Conservation (phyloP, 1,284 basidiomycete genomes). For the Bondarzewia mesenterica region DNA sequence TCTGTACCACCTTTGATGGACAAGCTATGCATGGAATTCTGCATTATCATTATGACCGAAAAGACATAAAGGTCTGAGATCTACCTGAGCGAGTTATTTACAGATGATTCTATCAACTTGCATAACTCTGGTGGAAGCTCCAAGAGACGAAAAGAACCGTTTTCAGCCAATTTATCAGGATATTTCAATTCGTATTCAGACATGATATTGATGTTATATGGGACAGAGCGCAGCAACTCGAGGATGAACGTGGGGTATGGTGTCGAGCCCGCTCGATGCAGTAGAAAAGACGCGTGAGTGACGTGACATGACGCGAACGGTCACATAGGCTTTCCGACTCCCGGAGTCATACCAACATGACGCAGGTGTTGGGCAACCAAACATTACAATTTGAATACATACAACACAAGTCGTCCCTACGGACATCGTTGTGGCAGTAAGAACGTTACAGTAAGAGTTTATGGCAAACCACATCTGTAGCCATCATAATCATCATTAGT, state of each 20-base stretch:
- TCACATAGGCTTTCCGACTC: too few relatives aligned
- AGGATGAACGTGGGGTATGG: background rate
- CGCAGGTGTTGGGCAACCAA: too few relatives aligned
- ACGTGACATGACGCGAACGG: background rate
- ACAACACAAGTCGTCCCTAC: too few relatives aligned
- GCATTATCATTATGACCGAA: background rate
- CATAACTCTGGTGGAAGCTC: conserved; percentile 62
- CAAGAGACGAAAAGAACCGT: conserved; percentile 46
- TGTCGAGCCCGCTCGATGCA: background rate
- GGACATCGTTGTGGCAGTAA: too few relatives aligned
- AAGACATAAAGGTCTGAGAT: background rate
- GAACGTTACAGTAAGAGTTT: too few relatives aligned
- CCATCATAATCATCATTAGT: too few relatives aligned
- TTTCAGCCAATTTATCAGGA: background rate
- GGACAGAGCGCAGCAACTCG: too few relatives aligned
- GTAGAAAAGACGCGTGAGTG: background rate
- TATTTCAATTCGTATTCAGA: background rate
- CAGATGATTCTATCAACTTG: conserved; percentile 28
- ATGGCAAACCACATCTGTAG: too few relatives aligned
- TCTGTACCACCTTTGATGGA: conserved; percentile 72
- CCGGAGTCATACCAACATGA: too few relatives aligned
- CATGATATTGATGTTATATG: too few relatives aligned
- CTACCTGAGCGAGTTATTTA: conserved; percentile 8
- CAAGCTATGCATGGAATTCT: conserved; percentile 35
- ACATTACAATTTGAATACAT: too few relatives aligned